These are phyloP conservation scores for Gracilaria gracilis DNA, from an alignment of 23 red algal species.

Conservation along the genomic window DNA sequence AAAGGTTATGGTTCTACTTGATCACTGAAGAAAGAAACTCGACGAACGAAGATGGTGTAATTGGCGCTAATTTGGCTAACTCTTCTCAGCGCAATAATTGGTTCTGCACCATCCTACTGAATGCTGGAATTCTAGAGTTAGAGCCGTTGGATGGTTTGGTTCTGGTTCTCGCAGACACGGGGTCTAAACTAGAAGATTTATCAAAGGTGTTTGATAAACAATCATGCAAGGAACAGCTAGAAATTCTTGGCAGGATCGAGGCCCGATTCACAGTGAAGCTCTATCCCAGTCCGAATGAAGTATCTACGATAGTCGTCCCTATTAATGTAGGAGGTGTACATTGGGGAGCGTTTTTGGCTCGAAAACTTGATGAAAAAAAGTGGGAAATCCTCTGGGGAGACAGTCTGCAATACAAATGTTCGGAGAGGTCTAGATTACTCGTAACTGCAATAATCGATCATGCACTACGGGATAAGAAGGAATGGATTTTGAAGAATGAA, in stretches of 20 bases:
- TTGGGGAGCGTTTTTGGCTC: not conserved
- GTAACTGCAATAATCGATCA: not conserved
- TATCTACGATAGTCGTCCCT: too few relatives aligned
- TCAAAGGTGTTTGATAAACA: too few relatives aligned
- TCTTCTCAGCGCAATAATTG: too few relatives aligned
- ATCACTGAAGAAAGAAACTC: too few relatives aligned
- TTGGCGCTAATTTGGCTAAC: too few relatives aligned
- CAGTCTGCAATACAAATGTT: not conserved
- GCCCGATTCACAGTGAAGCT: too few relatives aligned
- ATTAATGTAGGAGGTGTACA: too few relatives aligned
- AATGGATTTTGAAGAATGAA: not conserved
- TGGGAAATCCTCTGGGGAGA: not conserved
- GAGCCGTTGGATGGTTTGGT: not conserved
- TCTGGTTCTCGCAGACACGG: not conserved
- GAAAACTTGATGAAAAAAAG: not conserved
- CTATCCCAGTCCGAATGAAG: too few relatives aligned
- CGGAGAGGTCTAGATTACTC: not conserved
- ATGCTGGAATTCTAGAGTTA: not conserved
- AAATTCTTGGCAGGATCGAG: too few relatives aligned
- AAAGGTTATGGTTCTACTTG: too few relatives aligned
- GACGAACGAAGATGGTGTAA: too few relatives aligned
- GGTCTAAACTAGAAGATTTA: too few relatives aligned
- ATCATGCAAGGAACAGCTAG: not conserved
- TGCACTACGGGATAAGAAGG: not conserved
- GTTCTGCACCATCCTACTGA: not conserved